phyloP scores from a whole-genome alignment of 805 yeast genomes.

The Pichia rugopelliculosa region DNA sequence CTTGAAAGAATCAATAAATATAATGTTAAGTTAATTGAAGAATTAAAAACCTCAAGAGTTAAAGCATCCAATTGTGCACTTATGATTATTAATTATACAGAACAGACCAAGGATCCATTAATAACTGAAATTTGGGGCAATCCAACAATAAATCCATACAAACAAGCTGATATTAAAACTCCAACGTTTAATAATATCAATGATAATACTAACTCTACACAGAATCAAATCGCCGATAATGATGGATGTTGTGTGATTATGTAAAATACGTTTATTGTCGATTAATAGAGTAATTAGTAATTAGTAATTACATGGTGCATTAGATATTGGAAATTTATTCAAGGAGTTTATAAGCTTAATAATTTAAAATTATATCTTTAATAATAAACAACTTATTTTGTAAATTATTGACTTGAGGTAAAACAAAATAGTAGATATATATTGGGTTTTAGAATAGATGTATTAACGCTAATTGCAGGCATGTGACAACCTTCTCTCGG shows the following conservation, averaged over 20 bases:
- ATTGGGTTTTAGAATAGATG: too few relatives aligned
- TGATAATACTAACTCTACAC: background rate
- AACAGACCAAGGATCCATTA: conserved; percentile 39
- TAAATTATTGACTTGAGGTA: too few relatives aligned
- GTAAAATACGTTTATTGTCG: too few relatives aligned
- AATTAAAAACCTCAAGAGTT: conserved; percentile 48
- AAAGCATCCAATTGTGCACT: conserved; percentile 58
- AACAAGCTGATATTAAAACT: background rate
- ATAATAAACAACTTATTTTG: too few relatives aligned
- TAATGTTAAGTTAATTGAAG: conserved; percentile 44
- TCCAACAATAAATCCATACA: conserved; percentile 5
- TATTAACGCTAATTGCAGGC: too few relatives aligned
- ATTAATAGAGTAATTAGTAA: too few relatives aligned
- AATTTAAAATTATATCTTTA: too few relatives aligned
- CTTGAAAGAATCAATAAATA: conserved; percentile 54
- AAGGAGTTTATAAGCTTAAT: too few relatives aligned
- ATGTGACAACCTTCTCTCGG: too few relatives aligned
- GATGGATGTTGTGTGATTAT: conserved; percentile 25
- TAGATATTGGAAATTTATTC: too few relatives aligned
- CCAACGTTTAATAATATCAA: background rate
- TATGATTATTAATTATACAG: conserved; percentile 35
- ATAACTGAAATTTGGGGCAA: conserved; percentile 38
- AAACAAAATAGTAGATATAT: too few relatives aligned
- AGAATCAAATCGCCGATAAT: background rate
- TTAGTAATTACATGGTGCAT: too few relatives aligned